Percentiles rank a stretch among this genome's conserved stretches.
Evolutionary conservation across 345 rosid genomes (phyloP).

Genomic region (Acer negundo): DNA sequence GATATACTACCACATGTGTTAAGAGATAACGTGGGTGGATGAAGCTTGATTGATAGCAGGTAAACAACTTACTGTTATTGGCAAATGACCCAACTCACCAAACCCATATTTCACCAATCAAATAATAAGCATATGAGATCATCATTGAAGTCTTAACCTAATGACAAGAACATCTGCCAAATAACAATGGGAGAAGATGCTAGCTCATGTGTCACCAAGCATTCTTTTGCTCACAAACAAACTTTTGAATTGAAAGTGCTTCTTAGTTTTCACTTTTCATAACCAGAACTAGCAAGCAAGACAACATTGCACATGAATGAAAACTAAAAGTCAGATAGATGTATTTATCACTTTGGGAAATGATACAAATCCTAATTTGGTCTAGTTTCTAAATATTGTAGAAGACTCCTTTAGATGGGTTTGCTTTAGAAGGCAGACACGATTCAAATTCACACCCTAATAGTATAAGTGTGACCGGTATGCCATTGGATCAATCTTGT

Average conservation of each 20-base stretch:
- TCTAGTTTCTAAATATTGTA: not conserved
- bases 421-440: not conserved
- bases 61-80: not conserved
- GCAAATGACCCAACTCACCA: constrained; percentile 18
- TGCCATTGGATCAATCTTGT: no score
- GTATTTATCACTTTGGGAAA: no score
- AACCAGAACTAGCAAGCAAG: not conserved
- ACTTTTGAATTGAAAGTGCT: not conserved
- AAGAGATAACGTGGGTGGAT: no score
- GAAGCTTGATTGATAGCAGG: not conserved
- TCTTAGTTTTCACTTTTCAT: not conserved
- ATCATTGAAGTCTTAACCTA: not conserved
- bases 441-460: no score
- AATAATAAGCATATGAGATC: not conserved
- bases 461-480: no score
- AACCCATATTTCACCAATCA: constrained; percentile 10
- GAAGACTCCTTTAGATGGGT: constrained; percentile 11
- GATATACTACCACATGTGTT: no score
- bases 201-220: not conserved
- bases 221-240: not conserved
- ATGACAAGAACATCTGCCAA: constrained; percentile 6
- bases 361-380: not conserved
- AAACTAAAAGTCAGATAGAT: no score
- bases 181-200: not conserved
- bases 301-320: constrained; percentile 6